Evolutionary conservation across 805 yeast species (phyloP), one percentile per base, ranked within the genome.

Genomic region (Nakazawaea laoshanensis): DNA sequence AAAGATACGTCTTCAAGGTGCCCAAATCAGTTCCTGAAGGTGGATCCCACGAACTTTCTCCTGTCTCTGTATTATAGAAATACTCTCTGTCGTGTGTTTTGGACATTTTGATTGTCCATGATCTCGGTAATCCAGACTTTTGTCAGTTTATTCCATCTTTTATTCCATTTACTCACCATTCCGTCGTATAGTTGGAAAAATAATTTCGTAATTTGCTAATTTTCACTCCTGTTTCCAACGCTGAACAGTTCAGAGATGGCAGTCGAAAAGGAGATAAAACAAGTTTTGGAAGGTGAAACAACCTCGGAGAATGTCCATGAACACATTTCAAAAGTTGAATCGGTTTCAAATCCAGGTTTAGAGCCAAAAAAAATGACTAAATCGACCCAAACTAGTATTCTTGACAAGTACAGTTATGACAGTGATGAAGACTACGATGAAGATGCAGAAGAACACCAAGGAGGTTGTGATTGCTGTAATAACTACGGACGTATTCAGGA

Each of bases 41-140:
- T 8, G 94, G 83, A 36, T 79, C 88, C 98, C 98, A 92, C 24
- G 76, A 65, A 0, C 95, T 82, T 50, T 77, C 77, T 29, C 74
- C 68, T 2, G 87, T 75, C 26, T 65, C 64, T 19, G 76, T 72
- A 50, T 88, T 75, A 58, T 70, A 77, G 57, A 65, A 92, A 59
- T 92, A 92, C 39, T 89, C 95, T 45, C 85, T 72, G 47, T 83
- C 74, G 50, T 84, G 86, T 11, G 92, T 78, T 40, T 76, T 74
- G 26, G 95, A 85, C 35, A 74, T 69, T 39, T 76, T 70, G 29
- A 92, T 71, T 24, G 79, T 74, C 97, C 98, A 92, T 29, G 81
- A 76, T 23, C 66, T 61, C 21, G 96, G 96, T 35, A 92, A 68
- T 9, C 98, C 98, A 23, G 92, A 17, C 29, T 27, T 16, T 7